Evolutionary conservation across 805 yeast species (phyloP).

Genomic region (Saccharomycopsis lassenensis): DNA sequence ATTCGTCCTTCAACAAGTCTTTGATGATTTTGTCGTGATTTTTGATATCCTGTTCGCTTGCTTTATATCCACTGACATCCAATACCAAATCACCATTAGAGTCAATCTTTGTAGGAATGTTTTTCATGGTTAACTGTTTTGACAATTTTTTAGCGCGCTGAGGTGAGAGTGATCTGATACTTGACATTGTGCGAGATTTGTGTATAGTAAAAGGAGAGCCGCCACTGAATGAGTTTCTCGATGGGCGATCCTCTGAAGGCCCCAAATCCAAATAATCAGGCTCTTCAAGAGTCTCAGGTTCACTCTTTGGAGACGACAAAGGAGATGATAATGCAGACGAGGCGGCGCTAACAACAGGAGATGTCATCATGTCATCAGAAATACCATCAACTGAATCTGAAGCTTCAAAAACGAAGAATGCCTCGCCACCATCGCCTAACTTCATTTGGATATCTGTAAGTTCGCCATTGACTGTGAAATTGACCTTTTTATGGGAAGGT

Average conservation of each 20-base stretch:
- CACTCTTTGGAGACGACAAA: constrained; percentile 14
- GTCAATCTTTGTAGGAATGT: constrained; percentile 81
- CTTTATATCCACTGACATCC: constrained; percentile 94
- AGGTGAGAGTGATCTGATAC: constrained; percentile 16
- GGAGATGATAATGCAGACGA: constrained; percentile 44
- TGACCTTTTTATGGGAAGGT: constrained; percentile 93
- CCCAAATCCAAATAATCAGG: constrained; percentile 24
- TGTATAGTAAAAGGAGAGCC: not conserved
- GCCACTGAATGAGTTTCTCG: not conserved
- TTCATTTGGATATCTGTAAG: constrained; percentile 87
- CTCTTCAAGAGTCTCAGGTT: constrained; percentile 19
- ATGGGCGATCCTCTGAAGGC: constrained; percentile 1
- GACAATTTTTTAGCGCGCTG: constrained; percentile 49
- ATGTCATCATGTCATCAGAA: constrained; percentile 70
- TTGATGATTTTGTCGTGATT: constrained; percentile 68
- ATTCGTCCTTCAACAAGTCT: constrained; percentile 65
- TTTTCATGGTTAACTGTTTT: constrained; percentile 50
- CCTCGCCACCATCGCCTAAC: constrained; percentile 95
- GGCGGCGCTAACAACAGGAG: constrained; percentile 68
- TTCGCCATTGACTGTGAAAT: constrained; percentile 73
- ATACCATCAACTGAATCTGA: constrained; percentile 44
- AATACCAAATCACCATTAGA: constrained; percentile 82
- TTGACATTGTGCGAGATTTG: constrained; percentile 14
- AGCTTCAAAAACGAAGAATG: constrained; percentile 91
- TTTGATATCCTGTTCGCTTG: constrained; percentile 66